Percentiles rank a stretch among this genome's conserved stretches.
phyloP scores from a whole-genome alignment of 345 rosid species.

The Eucalyptus regnans region DNA sequence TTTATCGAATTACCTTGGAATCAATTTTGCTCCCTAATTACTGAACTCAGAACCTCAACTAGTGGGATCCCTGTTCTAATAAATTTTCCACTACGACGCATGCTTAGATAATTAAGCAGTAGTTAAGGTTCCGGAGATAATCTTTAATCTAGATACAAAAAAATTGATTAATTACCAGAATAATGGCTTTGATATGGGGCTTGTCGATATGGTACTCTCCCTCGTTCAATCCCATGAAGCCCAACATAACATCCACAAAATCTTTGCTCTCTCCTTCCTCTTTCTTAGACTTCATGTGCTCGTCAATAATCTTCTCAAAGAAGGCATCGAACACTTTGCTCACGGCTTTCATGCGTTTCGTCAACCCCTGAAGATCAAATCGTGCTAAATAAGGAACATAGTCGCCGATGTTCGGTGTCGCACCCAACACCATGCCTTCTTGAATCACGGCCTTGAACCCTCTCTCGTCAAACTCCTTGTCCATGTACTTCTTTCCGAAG shows the following conservation, averaged over 20 bases:
- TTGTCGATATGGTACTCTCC: constrained; percentile 1
- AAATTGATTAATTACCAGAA: constrained; percentile 1
- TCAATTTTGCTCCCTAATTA: neutral
- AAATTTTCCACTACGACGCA: neutral
- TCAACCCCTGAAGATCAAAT: constrained; percentile 29
- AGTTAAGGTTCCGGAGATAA: neutral
- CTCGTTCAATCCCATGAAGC: constrained; percentile 6
- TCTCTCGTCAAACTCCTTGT: neutral
- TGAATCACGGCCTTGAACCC: constrained; percentile 29
- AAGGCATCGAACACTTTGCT: constrained; percentile 19
- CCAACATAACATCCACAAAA: constrained; percentile 17
- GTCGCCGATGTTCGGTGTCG: constrained; percentile 15
- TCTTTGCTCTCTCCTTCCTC: constrained; percentile 4
- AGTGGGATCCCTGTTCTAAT: neutral
- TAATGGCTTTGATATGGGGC: constrained; percentile 7
- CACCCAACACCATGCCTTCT: constrained; percentile 23
- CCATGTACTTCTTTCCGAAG: neutral
- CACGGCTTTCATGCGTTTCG: constrained; percentile 12
- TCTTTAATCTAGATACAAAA: neutral
- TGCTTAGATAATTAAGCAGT: neutral
- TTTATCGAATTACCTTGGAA: neutral
- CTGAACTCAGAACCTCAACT: neutral
- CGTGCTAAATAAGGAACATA: constrained; percentile 14
- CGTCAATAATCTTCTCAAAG: constrained; percentile 24
- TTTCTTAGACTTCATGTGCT: constrained; percentile 4